Evolutionary conservation across 441 rosid genomes (phyloP), one percentile per base, ranked within the genome.

Genomic region (Erodium moschatum): DNA sequence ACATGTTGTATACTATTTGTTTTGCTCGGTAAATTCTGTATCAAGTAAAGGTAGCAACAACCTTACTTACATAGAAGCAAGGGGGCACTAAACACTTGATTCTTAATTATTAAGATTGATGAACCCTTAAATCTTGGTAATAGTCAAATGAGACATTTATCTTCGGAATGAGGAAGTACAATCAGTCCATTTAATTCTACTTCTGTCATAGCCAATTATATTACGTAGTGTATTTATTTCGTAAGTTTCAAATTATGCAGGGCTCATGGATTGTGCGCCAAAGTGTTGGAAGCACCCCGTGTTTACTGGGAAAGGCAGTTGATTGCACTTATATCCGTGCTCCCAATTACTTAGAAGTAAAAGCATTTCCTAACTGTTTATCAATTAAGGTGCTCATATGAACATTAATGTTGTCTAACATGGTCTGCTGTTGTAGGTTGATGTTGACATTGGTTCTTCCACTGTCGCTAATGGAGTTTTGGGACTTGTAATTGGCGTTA

Each of bases 251-350:
- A 33, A 33, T 33, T 33, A 33, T 33, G 48, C 81, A 95, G 99
- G 98, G 98, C 5, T 92, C 99, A 69, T 95, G 98, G 98, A 90
- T 95, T 69, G 99, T 95, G 72, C 91, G 96, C 66, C 98, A 95
- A 77, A 95, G 99, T 76, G 98, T 95, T 72, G 99, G 98, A 75
- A 90, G 98, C 86, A 92, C 98, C 46, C 99, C 99, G 19, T 92
- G 99, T 81, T 85, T 92, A 73, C 76, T 95, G 70, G 98, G 99
- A 70, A 95, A 89, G 79, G 97, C 97, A 40, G 97, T 90, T 68
- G 99, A 95, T 80, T 87, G 97, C 87, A 95, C 80, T 80, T 95
- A 95, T 75, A 87, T 95, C 29, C 97, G 92, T 64, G 88, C 89
- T 65, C 86, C 87, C 6, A 83, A 84, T 42, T 95, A 88, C 81